These are phyloP conservation scores for Picea engelmannii DNA, from an alignment of 83 land plant species.

Conservation along the genomic window DNA sequence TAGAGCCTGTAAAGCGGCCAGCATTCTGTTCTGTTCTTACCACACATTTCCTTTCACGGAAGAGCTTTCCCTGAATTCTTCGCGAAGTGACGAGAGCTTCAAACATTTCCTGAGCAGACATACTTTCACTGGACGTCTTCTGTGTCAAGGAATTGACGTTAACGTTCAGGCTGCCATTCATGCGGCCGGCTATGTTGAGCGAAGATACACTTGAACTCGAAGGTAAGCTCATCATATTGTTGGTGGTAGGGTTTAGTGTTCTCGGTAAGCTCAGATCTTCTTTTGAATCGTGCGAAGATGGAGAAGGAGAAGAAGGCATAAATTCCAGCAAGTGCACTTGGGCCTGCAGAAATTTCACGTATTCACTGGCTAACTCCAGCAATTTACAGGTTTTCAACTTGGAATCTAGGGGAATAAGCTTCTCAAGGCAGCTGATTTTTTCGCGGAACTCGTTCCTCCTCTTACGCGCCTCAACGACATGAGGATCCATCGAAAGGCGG, in stretches of 20 bases:
- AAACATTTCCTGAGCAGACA: neutral
- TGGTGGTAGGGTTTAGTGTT: too few species aligned
- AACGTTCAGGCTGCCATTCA: neutral
- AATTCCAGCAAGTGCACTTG: neutral
- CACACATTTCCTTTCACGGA: neutral
- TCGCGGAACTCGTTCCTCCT: conserved; percentile 29
- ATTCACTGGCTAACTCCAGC: neutral
- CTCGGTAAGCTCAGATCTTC: too few species aligned
- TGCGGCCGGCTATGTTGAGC: neutral
- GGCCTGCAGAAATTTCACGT: neutral
- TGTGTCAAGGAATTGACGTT: neutral
- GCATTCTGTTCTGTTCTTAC: neutral
- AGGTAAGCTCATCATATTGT: too few species aligned
- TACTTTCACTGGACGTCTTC: neutral
- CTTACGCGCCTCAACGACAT: conserved; percentile 14
- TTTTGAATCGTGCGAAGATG: too few species aligned
- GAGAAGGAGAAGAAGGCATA: neutral
- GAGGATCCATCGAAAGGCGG: conserved; percentile 8
- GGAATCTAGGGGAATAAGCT: conserved; percentile 22
- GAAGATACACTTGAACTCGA: too few species aligned
- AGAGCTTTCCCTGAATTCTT: neutral
- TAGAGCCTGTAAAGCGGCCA: neutral
- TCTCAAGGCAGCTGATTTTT: conserved; percentile 8
- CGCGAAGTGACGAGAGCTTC: neutral
- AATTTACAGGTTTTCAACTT: neutral